Base-by-base conservation (phyloP, 2,329 filamentous ascomycete species). In the Aspergillus sp. region DNA sequence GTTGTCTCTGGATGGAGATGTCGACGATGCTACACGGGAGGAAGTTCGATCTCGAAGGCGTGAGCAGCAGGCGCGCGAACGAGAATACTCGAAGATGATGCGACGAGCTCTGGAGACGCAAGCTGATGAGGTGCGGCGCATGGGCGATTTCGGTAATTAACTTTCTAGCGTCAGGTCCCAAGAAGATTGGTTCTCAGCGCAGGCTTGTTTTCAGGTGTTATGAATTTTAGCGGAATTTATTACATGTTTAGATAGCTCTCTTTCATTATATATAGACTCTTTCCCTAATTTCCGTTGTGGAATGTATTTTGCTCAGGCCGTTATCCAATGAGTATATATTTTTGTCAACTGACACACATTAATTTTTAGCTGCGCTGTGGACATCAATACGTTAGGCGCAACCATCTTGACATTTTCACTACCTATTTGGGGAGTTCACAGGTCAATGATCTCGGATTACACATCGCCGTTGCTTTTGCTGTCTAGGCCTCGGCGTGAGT, bases 51-150 rank as follows among this genome's bases (percentile, higher is more conserved):
- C 67, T 12, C 66, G 66, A 26, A 69, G 63, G 34, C 66, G 67
- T n/a, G 71, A 73, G 24, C 66, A 72, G 36, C 67, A 67, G 48
- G 70, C 72, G 45, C 68, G 68, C 39, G 74, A 76, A 47, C 62
- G 62, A 13, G 82, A 87, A 63, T 93, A 93, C 73, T 80, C 81
- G n/a, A 80, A 83, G 53, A 83, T 79, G 64, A 93, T 96, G 89
- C 83, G 90, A 61, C 79, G 81, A 64, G 90, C 90, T 18, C 76
- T 96, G 58, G 85, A 90, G 75, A 80, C 81, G 62, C 91, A 96
- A 74, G 91, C 90, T 9, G 86, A 92, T 69, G 91, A 95, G 72
- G 85, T 89, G 57, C 81, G 87, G 63, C 91, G 90, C 73, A 84
- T 93, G 71, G 84, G 84, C 4, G 57, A 55, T 20, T 60, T 67